These are phyloP conservation scores for Calvatia gigantea DNA, from an alignment of 768 basidiomycete species.

Conservation along the genomic window DNA sequence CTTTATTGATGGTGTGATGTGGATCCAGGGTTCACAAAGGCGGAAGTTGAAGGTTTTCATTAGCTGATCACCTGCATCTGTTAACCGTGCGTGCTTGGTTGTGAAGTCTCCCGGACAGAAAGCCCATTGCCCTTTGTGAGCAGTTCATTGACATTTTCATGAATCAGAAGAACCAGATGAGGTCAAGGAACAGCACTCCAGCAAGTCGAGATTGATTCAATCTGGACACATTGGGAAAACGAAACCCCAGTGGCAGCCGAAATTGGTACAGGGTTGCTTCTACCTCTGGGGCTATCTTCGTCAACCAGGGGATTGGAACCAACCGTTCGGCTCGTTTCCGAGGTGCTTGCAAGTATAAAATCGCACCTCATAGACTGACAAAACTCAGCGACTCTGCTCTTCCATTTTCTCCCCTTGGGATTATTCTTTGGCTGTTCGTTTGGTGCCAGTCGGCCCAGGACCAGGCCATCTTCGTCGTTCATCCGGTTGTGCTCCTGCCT, in stretches of 20 bases:
- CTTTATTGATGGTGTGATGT: background rate
- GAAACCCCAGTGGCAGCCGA: background rate
- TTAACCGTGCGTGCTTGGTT: background rate
- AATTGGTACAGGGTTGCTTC: constrained; percentile 5
- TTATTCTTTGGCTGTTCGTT: background rate
- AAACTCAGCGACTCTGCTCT: background rate
- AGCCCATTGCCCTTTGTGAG: background rate
- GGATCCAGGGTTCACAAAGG: background rate
- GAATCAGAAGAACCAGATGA: background rate
- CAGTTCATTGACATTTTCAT: background rate
- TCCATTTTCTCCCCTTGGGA: background rate
- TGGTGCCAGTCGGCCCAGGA: background rate
- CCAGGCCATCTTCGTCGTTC: background rate
- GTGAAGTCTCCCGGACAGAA: constrained; percentile 2
- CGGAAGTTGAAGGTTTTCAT: background rate
- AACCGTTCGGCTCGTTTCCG: background rate
- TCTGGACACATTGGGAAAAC: constrained; percentile 4
- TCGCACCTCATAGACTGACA: background rate
- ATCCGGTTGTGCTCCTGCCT: background rate
- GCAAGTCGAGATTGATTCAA: background rate
- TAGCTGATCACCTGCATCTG: background rate
- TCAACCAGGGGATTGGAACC: background rate
- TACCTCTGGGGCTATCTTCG: background rate
- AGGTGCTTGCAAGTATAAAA: constrained; percentile 1
- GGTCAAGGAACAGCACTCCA: background rate